phyloP scores from a whole-genome alignment of 805 yeast species.

The Starmerella floricola region DNA sequence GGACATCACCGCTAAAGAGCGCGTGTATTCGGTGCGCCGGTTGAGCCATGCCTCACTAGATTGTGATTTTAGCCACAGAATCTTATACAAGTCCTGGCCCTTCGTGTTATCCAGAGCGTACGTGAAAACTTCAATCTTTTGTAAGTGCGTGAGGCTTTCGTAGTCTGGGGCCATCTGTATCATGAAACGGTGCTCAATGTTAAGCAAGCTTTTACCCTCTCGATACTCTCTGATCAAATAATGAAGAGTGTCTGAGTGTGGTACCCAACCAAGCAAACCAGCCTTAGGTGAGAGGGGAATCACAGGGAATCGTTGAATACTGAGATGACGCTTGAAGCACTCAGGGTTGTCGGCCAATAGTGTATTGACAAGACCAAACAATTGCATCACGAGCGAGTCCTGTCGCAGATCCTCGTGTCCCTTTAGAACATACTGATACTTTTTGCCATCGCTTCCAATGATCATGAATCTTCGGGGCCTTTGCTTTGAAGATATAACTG shows the following conservation, averaged over 20 bases:
- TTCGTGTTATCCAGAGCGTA: constrained; percentile 90
- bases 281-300: constrained; percentile 93
- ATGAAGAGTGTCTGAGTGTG: constrained; percentile 94
- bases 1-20: constrained; percentile 96
- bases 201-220: constrained; percentile 76
- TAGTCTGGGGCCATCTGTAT: constrained; percentile 96
- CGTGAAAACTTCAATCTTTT: constrained; percentile 92
- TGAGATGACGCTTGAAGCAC: constrained; percentile 89
- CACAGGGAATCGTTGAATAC: constrained; percentile 83
- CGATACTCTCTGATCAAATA: constrained; percentile 83
- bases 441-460: constrained; percentile 84
- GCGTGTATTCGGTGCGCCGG: constrained; percentile 87
- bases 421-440: constrained; percentile 68
- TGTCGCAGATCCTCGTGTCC: constrained; percentile 98
- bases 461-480: constrained; percentile 78
- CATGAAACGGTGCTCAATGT: constrained; percentile 92
- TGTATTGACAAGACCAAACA: constrained; percentile 90
- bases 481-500: constrained; percentile 89
- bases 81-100: constrained; percentile 92
- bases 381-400: constrained; percentile 94
- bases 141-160: constrained; percentile 74
- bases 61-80: constrained; percentile 88
- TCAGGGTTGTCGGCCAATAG: constrained; percentile 81
- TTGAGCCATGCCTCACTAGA: constrained; percentile 97
- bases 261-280: constrained; percentile 96